Evolutionary conservation across 495 filamentous ascomycete species (phyloP), one percentile per base, ranked within the genome.

Genomic region (Daldinia decipiens): DNA sequence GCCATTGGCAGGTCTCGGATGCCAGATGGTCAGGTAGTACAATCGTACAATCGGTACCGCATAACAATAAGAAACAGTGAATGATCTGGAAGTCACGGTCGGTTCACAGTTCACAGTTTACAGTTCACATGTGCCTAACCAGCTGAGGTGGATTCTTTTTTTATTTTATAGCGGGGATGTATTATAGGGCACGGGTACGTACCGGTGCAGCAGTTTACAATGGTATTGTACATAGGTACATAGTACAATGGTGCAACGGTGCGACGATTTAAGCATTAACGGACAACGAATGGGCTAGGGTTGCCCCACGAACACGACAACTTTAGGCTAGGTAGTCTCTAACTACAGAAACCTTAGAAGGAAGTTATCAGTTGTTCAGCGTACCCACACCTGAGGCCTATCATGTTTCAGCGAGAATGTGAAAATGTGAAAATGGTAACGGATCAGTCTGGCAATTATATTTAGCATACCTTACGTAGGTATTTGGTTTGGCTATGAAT

Each of bases 21-120:
- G 47, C 21, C 5, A 52, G 47, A 52, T 45, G 40, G 47, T 52
- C 13, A 52, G 50, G 50, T 52, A 52, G 27, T 31, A 53, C 50
- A 31, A 31, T 53, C 12, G 27, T 31, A 53, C 50, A 31, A 31
- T 53, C 12, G 43, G 43, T 47, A 47, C 43, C 43, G 17, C 43
- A 47, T 47, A 24, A 40, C 39, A 40, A 40, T n/a, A 17, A 45
- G 40, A 17, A 31, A 31, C 29, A 55, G 17, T 55, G 38, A 43
- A 34, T 39, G 65, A 67, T 50, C 45, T 45, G 50, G 65, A 63
- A 47, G 51, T 63, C 61, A 63, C 59, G 47, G 29, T 21, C 59
- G 13, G 47, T 62, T 62, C 47, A 24, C 21, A 24, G 21, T 24
- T 62, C 47, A 60, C 64, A 60, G 47, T 62, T 62, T 36, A 24